Base-by-base conservation (phyloP, 2,329 filamentous ascomycete genomes). In the Neodidymelliopsis sp. region DNA sequence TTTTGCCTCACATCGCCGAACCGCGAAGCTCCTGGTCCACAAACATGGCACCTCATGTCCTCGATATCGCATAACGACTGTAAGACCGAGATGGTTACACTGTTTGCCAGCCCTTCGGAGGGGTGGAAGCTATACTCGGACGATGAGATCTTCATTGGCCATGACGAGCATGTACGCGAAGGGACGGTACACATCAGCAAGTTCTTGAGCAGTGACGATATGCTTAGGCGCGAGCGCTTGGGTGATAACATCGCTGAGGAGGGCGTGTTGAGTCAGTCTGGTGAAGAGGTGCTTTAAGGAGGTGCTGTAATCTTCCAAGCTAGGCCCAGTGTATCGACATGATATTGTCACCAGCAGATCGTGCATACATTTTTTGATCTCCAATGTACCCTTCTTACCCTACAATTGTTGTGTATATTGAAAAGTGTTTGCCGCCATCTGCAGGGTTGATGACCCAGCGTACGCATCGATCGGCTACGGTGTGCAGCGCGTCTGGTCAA, bases 1-100 rank as follows among this genome's bases (percentile, higher is more conserved):
- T 62, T 66, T 16, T 66, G 63, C 20, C 56, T 62, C 18, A 16
- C 39, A 4, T 30, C 37, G 5, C 42, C 46, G 13, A 54, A 59
- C 20, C 61, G 58, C 27, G 49, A 53, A 28, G 57, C 56, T 2
- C 60, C 59, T 2, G 40, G 42, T 7, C 49, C 56, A 6, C 52
- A 59, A 10, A 47, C 34, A 20, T 66, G 59, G 62, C 56, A 51
- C 9, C 52, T 54, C 23, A 49, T 60, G 12, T 20, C 27, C 1
- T 22, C 40, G 1, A 20, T 13, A n/a, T 30, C 30, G 8, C 11
- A 31, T 12, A 18, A 22, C 1, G 29, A 53, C 2, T 63, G 60
- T 19, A 31, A 15, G 10, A 58, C 54, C 4, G 44, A 56, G 35
- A 34, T 46, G 1, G 4, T 55, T 11, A 57, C 54, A 1, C 28